Percentiles rank a stretch among this genome's conserved stretches.
phyloP scores from a whole-genome alignment of 768 basidiomycete genomes.

The Chalciporus sphaerocephalus region DNA sequence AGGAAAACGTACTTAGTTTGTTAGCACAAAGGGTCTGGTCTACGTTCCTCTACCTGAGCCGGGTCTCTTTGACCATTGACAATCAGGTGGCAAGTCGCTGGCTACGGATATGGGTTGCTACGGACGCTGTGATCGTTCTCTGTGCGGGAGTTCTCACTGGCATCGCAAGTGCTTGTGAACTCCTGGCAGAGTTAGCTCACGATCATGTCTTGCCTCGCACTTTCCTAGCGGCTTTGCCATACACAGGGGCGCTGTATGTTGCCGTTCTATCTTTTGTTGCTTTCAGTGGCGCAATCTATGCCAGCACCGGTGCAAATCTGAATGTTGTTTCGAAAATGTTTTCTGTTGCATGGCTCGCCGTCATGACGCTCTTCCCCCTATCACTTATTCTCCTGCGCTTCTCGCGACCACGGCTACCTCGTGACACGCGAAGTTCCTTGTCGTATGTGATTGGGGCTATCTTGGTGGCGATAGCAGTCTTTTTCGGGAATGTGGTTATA shows the following conservation, averaged over 20 bases:
- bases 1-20: conserved; percentile 61
- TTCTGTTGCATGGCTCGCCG: conserved; percentile 60
- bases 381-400: conserved; percentile 59
- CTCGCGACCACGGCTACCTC: conserved; percentile 56
- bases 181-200: conserved; percentile 53
- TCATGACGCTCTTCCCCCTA: conserved; percentile 62
- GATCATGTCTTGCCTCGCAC: conserved; percentile 56
- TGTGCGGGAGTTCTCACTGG: conserved; percentile 70
- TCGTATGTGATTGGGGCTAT: conserved; percentile 40
- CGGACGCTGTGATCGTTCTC: conserved; percentile 67
- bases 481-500: conserved; percentile 58
- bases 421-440: conserved; percentile 40
- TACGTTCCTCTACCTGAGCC: not conserved
- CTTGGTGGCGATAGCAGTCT: conserved; percentile 38
- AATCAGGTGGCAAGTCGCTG: conserved; percentile 53
- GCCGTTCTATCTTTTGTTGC: conserved; percentile 47
- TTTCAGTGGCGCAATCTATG: conserved; percentile 54
- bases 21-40: conserved; percentile 51
- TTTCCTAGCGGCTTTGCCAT: conserved; percentile 46
- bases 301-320: conserved; percentile 50
- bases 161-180: conserved; percentile 54
- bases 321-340: conserved; percentile 62
- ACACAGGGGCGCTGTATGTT: conserved; percentile 49
- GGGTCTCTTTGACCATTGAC: not conserved
- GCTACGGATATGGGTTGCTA: conserved; percentile 58